Base-by-base conservation (phyloP, 31 red algal species). In the Asparagopsis taxiformis region DNA sequence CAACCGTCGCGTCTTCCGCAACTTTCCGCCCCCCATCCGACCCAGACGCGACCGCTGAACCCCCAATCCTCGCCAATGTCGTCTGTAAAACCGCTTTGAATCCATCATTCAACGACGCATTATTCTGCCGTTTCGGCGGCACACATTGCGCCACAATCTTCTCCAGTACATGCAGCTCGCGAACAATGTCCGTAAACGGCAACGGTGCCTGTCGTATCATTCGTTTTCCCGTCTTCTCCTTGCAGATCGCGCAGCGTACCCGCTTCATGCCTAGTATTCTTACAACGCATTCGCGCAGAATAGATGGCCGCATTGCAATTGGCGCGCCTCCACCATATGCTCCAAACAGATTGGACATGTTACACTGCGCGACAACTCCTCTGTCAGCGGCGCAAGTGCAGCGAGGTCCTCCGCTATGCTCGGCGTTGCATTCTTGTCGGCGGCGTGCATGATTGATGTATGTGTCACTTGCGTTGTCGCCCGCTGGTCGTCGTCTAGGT, bases 261-360 rank as follows among this genome's bases (percentile, higher is more conserved):
- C 56, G 21, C 29, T 36, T 3, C 67, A 73, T 84, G 21, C 54
- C 51, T 11, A 84, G 28, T 49, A 84, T 64, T 9, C 65, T 21
- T 4, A 57, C 32, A 19, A 73, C 30, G 57, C 79, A 84, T 1
- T 23, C 15, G 79, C 20, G 31, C 79, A 84, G 55, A 84, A 84
- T 11, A 84, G 25, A 62, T 84, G 79, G 13, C 79, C 58, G 66
- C 79, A 84, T 41, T 73, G 52, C 10, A 84, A 58, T 44, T 84
- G 67, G 11, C 67, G 53, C 1, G 79, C 79, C 9, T 73, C 44
- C 1, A 53, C 20, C 79, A 84, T 84, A 9, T 46, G 21, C 5
- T 73, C 67, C 13, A 84, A 58, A 57, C 79, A 84, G 9, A 84
- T 62, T 32, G 79, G 39, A 59, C 79, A 84, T 0, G 79, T 84